Conservation (phyloP, 345 rosid genomes). For the Citrus medica region DNA sequence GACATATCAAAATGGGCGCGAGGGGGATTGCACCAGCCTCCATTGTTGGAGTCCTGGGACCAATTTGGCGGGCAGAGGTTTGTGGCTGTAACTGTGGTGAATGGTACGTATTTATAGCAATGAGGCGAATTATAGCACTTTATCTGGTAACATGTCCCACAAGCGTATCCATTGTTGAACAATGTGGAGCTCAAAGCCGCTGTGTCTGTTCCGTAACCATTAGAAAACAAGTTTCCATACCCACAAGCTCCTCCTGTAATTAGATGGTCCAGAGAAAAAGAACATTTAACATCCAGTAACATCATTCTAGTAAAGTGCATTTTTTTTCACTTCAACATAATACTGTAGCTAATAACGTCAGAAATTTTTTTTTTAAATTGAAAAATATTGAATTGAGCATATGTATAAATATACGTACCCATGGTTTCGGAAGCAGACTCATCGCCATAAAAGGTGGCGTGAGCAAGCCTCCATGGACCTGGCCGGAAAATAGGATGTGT, state of each 20-base stretch:
- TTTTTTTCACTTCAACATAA: no score
- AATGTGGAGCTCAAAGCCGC: slow-evolving; percentile 66
- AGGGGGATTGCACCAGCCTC: slow-evolving; percentile 97
- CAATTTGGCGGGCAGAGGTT: slow-evolving; percentile 86
- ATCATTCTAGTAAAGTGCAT: no score
- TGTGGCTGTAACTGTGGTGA: slow-evolving; percentile 66
- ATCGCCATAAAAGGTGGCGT: slow-evolving; percentile 75
- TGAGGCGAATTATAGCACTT: slow-evolving; percentile 49
- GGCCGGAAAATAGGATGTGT: slow-evolving; percentile 31
- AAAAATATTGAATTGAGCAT: no score
- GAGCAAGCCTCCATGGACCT: slow-evolving; percentile 52
- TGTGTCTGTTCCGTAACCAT: slow-evolving; percentile 66
- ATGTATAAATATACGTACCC: slow-evolving; percentile 31
- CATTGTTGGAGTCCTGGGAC: slow-evolving; percentile 52
- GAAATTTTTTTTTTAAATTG: no score
- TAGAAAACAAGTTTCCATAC: slow-evolving; percentile 59
- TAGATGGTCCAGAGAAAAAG: neutral
- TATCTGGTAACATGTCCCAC: slow-evolving; percentile 77
- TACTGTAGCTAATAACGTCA: no score
- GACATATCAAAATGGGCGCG: slow-evolving; percentile 78
- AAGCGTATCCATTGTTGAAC: slow-evolving; percentile 70
- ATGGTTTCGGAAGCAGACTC: slow-evolving; percentile 58
- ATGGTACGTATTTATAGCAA: slow-evolving; percentile 41
- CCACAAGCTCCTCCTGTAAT: slow-evolving; percentile 85
- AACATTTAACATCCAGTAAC: neutral